Evolutionary conservation across 352 stramenopile species (phyloP).

Genomic region (Thraustotheca clavata): DNA sequence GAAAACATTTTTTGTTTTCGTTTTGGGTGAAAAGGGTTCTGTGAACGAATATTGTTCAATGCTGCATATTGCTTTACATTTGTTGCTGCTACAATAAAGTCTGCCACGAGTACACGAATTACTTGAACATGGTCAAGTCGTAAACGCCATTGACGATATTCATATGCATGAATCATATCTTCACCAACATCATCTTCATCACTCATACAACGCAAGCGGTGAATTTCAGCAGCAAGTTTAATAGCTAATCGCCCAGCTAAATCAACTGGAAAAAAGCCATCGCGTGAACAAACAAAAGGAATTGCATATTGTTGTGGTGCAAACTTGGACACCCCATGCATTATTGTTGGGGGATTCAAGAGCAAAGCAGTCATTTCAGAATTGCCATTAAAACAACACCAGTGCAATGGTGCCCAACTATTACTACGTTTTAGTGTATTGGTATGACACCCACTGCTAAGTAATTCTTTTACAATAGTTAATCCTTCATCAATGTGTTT

Average conservation of each 20-base stretch:
- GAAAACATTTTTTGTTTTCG: not conserved
- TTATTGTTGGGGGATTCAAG: slow-evolving; percentile 29
- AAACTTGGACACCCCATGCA: not conserved
- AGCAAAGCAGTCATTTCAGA: slow-evolving; percentile 51
- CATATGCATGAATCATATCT: slow-evolving; percentile 9
- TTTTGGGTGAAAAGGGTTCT: not conserved
- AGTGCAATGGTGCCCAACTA: slow-evolving; percentile 67
- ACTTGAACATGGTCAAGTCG: slow-evolving; percentile 49
- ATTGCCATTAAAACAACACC: slow-evolving; percentile 66
- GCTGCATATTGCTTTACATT: slow-evolving; percentile 40
- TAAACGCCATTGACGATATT: slow-evolving; percentile 46
- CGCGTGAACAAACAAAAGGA: slow-evolving; percentile 43
- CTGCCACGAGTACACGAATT: slow-evolving; percentile 36
- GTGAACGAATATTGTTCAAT: not conserved
- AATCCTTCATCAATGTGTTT: slow-evolving; percentile 56
- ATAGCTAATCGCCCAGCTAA: slow-evolving; percentile 50
- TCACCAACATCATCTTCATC: not conserved
- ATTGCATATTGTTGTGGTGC: slow-evolving; percentile 41
- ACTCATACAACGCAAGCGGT: slow-evolving; percentile 21
- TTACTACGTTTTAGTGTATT: slow-evolving; percentile 60
- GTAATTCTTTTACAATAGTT: slow-evolving; percentile 47
- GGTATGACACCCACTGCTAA: slow-evolving; percentile 54
- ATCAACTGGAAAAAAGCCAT: slow-evolving; percentile 54
- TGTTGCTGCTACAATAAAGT: slow-evolving; percentile 41
- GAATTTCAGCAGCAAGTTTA: slow-evolving; percentile 35